These are phyloP conservation scores for Oropetium thomaeum DNA, from an alignment of 176 grass and related monocot genomes.

Conservation along the genomic window DNA sequence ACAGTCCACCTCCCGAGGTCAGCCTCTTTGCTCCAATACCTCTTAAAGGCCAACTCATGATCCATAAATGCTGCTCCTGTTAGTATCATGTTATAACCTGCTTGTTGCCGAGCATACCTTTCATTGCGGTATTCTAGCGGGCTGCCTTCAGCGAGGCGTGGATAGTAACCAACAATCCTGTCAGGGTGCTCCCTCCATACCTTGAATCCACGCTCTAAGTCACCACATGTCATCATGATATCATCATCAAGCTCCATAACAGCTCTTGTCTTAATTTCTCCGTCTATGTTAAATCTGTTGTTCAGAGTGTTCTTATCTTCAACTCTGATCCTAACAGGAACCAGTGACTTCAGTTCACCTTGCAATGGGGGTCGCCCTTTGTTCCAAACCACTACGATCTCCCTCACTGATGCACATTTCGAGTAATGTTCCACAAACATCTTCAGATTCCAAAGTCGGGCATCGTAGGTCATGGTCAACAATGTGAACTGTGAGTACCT, in stretches of 20 bases:
- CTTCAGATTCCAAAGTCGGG: conserved; percentile 86
- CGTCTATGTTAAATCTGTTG: conserved; percentile 88
- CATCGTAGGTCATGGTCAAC: conserved; percentile 90
- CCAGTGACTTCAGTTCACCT: conserved; percentile 58
- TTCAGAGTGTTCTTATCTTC: conserved; percentile 80
- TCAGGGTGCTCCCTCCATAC: conserved; percentile 76
- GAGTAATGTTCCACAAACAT: conserved; percentile 92
- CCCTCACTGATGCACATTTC: conserved; percentile 72
- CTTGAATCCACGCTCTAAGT: conserved; percentile 91
- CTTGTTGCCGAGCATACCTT: conserved; percentile 49
- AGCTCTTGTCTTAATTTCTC: conserved; percentile 67
- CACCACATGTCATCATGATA: conserved; percentile 95
- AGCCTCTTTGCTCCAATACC: conserved; percentile 69
- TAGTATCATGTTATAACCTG: conserved; percentile 83
- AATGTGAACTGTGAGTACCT: conserved; percentile 84
- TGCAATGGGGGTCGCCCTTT: conserved; percentile 49
- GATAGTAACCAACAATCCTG: conserved; percentile 78
- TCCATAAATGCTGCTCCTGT: conserved; percentile 96
- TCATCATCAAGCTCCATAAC: conserved; percentile 98
- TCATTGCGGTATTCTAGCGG: conserved; percentile 63
- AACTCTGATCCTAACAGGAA: conserved; percentile 73
- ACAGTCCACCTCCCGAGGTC: conserved; percentile 58
- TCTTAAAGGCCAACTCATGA: conserved; percentile 70
- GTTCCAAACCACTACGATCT: conserved; percentile 93
- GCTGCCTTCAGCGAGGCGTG: conserved; percentile 68